Conservation (phyloP, 345 rosid species). For the Anacardium occidentale region DNA sequence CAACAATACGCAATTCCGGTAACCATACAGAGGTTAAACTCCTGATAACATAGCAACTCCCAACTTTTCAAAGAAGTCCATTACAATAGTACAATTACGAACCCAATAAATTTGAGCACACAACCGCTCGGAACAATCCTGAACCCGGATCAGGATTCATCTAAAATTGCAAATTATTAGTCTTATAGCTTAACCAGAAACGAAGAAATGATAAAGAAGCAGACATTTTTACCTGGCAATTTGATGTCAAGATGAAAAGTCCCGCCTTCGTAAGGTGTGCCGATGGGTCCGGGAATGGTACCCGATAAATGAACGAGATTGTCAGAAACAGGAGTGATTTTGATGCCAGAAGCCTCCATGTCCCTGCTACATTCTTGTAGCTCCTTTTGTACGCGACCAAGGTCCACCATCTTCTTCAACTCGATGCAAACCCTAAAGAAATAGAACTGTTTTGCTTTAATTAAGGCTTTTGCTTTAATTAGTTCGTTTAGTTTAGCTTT, state of each 20-base stretch:
- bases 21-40: neutral
- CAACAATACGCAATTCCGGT: neutral
- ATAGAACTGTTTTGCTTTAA: neutral
- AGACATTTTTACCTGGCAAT: conserved; percentile 47
- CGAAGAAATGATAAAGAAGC: too few species aligned
- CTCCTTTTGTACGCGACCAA: conserved; percentile 86
- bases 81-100: neutral
- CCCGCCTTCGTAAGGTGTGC: conserved; percentile 95
- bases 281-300: conserved; percentile 79
- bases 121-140: neutral
- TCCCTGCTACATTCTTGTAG: conserved; percentile 84
- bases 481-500: neutral
- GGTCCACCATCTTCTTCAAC: conserved; percentile 57
- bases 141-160: conserved; percentile 10
- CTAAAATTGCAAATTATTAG: neutral
- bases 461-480: neutral
- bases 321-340: conserved; percentile 69
- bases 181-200: neutral
- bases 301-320: conserved; percentile 69
- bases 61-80: too few species aligned
- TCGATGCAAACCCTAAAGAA: neutral
- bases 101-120: neutral
- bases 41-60: neutral
- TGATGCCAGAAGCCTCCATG: conserved; percentile 67
- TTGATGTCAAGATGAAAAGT: conserved; percentile 82